A percentile compares a stretch with the other conserved stretches of the same genome.
Conservation (phyloP, 2,329 filamentous ascomycete species). For the Hortaea werneckii region DNA sequence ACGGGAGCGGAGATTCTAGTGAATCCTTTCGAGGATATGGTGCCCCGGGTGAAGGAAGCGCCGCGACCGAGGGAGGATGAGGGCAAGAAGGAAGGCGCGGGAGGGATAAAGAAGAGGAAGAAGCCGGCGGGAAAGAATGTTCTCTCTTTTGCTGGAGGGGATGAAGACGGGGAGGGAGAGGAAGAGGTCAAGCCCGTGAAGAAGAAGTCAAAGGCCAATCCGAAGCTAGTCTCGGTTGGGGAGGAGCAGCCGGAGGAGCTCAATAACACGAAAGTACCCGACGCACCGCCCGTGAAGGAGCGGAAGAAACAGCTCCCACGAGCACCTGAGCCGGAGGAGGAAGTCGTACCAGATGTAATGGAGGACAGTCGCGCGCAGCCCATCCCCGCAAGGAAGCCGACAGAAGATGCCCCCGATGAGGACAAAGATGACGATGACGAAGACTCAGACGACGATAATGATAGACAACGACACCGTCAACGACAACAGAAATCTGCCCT, state of each 20-base stretch:
- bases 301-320: conserved; percentile 6
- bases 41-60: conserved; percentile 53
- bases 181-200: conserved; percentile 51
- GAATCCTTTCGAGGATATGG: conserved; percentile 76
- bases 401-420: neutral
- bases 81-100: conserved; percentile 38
- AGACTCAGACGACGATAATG: neutral
- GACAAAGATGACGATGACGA: conserved; percentile 15
- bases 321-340: conserved; percentile 10
- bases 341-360: neutral
- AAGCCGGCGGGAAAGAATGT: conserved; percentile 66
- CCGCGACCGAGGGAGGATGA: conserved; percentile 38
- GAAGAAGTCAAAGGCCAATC: conserved; percentile 73
- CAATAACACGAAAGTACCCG: conserved; percentile 14
- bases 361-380: neutral
- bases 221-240: conserved; percentile 52
- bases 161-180: conserved; percentile 46
- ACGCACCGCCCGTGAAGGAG: conserved; percentile 14
- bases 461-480: conserved; percentile 13
- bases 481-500: neutral
- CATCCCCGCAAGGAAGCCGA: neutral
- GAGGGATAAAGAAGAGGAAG: conserved; percentile 47
- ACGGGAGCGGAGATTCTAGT: conserved; percentile 63
- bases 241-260: conserved; percentile 19
- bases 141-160: conserved; percentile 64